Conservation (phyloP, 805 yeast genomes). For the Nakazawaea anatomiae region DNA sequence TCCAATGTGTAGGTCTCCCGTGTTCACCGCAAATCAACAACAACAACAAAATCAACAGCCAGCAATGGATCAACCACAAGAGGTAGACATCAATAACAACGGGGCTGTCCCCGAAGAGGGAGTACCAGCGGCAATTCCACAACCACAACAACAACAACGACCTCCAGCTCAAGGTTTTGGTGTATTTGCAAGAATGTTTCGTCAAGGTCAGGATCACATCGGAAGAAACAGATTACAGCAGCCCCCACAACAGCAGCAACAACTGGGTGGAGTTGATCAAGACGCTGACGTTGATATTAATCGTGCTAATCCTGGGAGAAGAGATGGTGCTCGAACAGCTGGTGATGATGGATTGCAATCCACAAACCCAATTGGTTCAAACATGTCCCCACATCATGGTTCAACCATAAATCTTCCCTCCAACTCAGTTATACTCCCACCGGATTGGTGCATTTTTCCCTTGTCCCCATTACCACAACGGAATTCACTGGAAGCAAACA, state of each 20-base stretch:
- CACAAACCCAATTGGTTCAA: too few relatives aligned
- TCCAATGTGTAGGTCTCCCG: slow-evolving; percentile 82
- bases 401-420: slow-evolving; percentile 15
- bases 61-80: background rate
- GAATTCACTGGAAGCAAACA: background rate
- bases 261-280: too few relatives aligned
- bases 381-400: background rate
- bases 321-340: too few relatives aligned
- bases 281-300: too few relatives aligned
- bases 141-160: slow-evolving; percentile 3
- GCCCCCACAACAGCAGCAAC: background rate
- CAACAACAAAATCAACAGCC: background rate
- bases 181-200: background rate
- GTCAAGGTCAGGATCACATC: background rate
- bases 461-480: slow-evolving; percentile 6
- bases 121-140: background rate
- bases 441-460: slow-evolving; percentile 25
- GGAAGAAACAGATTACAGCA: background rate
- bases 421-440: slow-evolving; percentile 20
- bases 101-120: background rate
- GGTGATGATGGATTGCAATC: too few relatives aligned
- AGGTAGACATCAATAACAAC: background rate
- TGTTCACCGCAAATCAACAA: slow-evolving; percentile 30
- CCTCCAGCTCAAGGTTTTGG: background rate
- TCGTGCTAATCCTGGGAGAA: too few relatives aligned